A percentile compares a stretch with the other conserved stretches of the same genome.
Conservation (phyloP, 176 grass and related monocot species). For the Aegilops umbellulata region DNA sequence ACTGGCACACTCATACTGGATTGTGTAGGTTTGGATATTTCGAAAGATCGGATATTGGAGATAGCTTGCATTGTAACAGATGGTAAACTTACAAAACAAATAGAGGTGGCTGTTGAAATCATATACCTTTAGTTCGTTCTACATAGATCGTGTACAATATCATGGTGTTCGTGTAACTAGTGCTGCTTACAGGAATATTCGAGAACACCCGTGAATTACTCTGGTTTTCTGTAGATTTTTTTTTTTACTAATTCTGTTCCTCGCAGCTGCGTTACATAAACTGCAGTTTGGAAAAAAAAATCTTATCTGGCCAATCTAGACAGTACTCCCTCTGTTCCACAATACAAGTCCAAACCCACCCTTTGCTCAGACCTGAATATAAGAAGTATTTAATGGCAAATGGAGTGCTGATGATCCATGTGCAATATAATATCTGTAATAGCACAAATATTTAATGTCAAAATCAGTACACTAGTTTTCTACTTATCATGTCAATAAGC, state of each 20-base stretch:
- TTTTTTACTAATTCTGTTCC: not conserved
- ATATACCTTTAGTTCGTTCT: slow-evolving; percentile 19
- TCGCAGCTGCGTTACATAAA: not conserved
- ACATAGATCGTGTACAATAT: not conserved
- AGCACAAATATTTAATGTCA: not conserved
- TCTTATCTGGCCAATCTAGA: not conserved
- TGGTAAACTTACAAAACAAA: slow-evolving; percentile 78
- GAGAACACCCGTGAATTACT: not conserved
- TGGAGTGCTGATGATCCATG: not conserved
- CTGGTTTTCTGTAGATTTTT: not conserved
- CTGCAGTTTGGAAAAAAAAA: not conserved
- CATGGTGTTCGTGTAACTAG: not conserved
- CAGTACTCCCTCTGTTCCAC: not conserved
- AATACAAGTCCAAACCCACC: not conserved
- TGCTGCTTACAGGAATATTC: not conserved
- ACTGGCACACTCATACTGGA: slow-evolving; percentile 9
- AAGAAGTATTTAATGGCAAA: not conserved
- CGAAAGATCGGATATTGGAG: slow-evolving; percentile 83
- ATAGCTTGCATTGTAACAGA: slow-evolving; percentile 90
- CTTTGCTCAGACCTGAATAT: not conserved
- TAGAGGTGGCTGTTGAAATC: slow-evolving; percentile 52
- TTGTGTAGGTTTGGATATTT: slow-evolving; percentile 73
- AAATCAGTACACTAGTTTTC: not conserved
- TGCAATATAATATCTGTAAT: not conserved
- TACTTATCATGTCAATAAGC: not conserved